These are phyloP conservation scores for Hypoxylon sp. DNA, from an alignment of 2,329 filamentous ascomycete species.

Conservation along the genomic window DNA sequence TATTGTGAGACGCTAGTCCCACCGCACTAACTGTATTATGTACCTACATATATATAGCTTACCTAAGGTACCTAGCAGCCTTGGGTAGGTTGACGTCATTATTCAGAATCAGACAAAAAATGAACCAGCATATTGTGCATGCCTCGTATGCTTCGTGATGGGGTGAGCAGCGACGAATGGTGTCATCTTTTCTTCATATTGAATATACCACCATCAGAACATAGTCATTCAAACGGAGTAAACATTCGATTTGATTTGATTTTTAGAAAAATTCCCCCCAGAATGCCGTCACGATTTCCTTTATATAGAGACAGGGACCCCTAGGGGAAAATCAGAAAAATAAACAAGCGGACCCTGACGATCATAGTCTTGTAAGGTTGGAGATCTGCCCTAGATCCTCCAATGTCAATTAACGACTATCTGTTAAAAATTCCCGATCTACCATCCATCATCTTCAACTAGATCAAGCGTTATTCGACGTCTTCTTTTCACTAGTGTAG, in stretches of 20 bases:
- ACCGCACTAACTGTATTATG: background rate
- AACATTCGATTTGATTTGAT: background rate
- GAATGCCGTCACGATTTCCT: conserved; percentile 9
- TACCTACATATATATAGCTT: too few relatives aligned
- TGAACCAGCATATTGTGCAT: conserved; percentile 13
- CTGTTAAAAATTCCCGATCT: conserved; percentile 8
- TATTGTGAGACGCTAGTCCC: conserved; percentile 15
- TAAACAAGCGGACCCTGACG: conserved; percentile 41
- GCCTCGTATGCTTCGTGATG: background rate
- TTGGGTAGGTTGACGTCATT: too few relatives aligned
- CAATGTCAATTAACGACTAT: conserved; percentile 8
- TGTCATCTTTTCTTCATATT: conserved; percentile 1
- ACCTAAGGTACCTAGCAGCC: too few relatives aligned
- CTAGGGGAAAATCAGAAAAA: background rate
- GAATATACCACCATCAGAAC: conserved; percentile 7
- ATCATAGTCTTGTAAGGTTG: conserved; percentile 39
- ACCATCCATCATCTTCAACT: conserved; percentile 1
- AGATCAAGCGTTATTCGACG: conserved; percentile 12
- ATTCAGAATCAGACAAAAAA: conserved; percentile 4
- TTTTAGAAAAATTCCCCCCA: background rate
- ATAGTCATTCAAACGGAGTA: background rate
- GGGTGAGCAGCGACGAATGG: conserved; percentile 5
- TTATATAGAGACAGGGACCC: conserved; percentile 3
- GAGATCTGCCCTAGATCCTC: conserved; percentile 22
- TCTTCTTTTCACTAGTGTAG: background rate